Evolutionary conservation across 2,329 filamentous ascomycete species (phyloP), one percentile per base, ranked within the genome.

Genomic region (Claviceps humidiphila): DNA sequence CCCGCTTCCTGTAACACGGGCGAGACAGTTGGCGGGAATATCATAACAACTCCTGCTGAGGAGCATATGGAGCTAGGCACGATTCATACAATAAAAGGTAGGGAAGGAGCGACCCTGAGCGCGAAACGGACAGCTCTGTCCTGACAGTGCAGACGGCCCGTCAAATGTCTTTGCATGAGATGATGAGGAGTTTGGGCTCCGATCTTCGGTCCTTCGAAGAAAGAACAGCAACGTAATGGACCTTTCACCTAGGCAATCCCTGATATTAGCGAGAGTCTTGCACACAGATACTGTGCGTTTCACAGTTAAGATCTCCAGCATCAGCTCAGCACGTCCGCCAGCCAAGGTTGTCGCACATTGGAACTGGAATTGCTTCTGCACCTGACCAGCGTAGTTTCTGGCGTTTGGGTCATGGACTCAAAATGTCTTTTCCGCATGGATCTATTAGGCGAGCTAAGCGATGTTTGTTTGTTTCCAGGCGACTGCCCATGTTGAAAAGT

Each of bases 121-220:
- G 9, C 17, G 4, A 17, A 30, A 24, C 30, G 38, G 40, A 17
- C 45, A 34, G 48, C 22, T 40, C 50, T 51, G 48, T n/a, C 20
- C 50, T 51, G 50, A 47, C 50, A 51, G 44, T 34, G 24, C 24
- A 7, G 7, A 42, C 50, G 46, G 50, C 42, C 50, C 50, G 50
- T 30, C 50, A 39, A 16, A 14, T 47, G 9, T 16, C 14, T 24
- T 14, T 13, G 5, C 20, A 26, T 44, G 16, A 7, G 7, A 30
- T 20, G 13, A 51, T 30, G 50, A 42, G 47, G 9, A 42, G 13
- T 1, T 47, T 30, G n/a, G 22, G 11, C 45, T 47, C 45, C 45
- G 45, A 38, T 13, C 14, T 24, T 47, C 45, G 45, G 45, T 13
- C 17, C 45, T 47, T 6, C 17, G 11, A 20, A 37, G 14, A n/a